Conservation (phyloP, 2,329 filamentous ascomycete genomes). For the Davidsoniella virescens region DNA sequence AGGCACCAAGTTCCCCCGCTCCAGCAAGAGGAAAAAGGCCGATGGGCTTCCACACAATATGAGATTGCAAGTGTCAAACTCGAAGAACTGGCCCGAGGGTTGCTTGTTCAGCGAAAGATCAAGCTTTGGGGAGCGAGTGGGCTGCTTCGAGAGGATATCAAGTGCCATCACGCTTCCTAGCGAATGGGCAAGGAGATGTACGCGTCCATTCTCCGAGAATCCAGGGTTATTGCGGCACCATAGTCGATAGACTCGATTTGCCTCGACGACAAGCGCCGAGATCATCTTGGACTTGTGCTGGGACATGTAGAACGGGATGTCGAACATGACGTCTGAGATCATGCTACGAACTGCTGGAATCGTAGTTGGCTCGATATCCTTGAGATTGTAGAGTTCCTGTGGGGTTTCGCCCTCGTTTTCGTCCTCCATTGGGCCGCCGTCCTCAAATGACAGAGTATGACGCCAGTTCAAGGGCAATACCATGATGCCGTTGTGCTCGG, state of each 20-base stretch:
- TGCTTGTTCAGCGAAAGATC: slow-evolving; percentile 24
- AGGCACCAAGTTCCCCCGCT: slow-evolving; percentile 55
- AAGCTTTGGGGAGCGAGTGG: slow-evolving; percentile 46
- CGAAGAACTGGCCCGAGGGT: slow-evolving; percentile 47
- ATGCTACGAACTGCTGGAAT: slow-evolving; percentile 86
- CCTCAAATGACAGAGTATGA: slow-evolving; percentile 72
- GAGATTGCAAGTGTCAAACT: slow-evolving; percentile 80
- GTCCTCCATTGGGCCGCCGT: slow-evolving; percentile 46
- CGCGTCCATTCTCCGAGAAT: slow-evolving; percentile 63
- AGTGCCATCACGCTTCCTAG: slow-evolving; percentile 89
- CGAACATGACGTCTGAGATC: slow-evolving; percentile 95
- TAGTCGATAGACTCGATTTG: slow-evolving; percentile 85
- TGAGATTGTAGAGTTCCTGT: slow-evolving; percentile 43
- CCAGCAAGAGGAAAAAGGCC: slow-evolving; percentile 82
- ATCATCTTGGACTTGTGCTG: slow-evolving; percentile 95
- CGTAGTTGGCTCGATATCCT: slow-evolving; percentile 81
- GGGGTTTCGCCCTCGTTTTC: slow-evolving; percentile 37
- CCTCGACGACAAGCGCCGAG: slow-evolving; percentile 69
- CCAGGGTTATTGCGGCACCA: slow-evolving; percentile 91
- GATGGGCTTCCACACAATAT: slow-evolving; percentile 84
- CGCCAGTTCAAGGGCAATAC: slow-evolving; percentile 91
- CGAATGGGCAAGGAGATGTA: slow-evolving; percentile 87
- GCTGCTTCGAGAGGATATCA: slow-evolving; percentile 80
- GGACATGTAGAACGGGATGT: slow-evolving; percentile 95
- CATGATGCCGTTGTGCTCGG: slow-evolving; percentile 77